These are phyloP conservation scores for Trypanosoma lewisi DNA, from an alignment of 208 protist species.

Conservation along the genomic window DNA sequence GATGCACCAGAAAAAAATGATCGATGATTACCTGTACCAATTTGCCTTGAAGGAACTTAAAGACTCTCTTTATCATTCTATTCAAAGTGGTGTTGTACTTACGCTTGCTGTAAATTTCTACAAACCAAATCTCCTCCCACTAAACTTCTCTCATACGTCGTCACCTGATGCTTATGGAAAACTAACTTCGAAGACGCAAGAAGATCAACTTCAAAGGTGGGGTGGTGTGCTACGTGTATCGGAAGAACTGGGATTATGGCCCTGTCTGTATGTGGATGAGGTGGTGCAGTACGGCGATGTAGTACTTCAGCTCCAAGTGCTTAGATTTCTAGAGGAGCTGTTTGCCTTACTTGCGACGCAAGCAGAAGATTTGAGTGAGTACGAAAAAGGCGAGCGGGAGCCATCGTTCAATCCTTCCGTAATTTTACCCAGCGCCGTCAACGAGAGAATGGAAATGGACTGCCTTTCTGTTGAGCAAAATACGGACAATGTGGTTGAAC, in stretches of 20 bases:
- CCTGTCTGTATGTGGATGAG: constrained; percentile 50
- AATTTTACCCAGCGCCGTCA: not conserved
- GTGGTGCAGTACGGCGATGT: constrained; percentile 36
- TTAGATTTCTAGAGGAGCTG: constrained; percentile 61
- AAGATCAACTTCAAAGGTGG: constrained; percentile 19
- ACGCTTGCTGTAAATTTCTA: constrained; percentile 58
- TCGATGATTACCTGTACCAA: constrained; percentile 6
- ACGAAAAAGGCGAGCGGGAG: not conserved
- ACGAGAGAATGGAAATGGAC: not conserved
- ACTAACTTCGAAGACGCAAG: not conserved
- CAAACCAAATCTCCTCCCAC: constrained; percentile 40
- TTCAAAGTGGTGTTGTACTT: constrained; percentile 37
- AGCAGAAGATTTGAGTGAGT: constrained; percentile 41
- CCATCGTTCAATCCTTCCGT: not conserved
- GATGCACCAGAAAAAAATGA: constrained; percentile 7
- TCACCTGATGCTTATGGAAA: not conserved
- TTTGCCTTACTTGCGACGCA: constrained; percentile 69
- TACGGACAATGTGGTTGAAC: not conserved
- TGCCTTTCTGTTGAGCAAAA: not conserved
- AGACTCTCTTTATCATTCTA: constrained; percentile 23
- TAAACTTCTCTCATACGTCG: constrained; percentile 20
- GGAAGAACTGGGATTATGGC: constrained; percentile 44
- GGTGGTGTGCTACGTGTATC: constrained; percentile 26
- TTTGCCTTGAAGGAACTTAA: not conserved
- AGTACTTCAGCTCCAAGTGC: constrained; percentile 67